These are phyloP conservation scores for Leccinum subrobustum DNA, from an alignment of 1,284 basidiomycete genomes.

Conservation along the genomic window DNA sequence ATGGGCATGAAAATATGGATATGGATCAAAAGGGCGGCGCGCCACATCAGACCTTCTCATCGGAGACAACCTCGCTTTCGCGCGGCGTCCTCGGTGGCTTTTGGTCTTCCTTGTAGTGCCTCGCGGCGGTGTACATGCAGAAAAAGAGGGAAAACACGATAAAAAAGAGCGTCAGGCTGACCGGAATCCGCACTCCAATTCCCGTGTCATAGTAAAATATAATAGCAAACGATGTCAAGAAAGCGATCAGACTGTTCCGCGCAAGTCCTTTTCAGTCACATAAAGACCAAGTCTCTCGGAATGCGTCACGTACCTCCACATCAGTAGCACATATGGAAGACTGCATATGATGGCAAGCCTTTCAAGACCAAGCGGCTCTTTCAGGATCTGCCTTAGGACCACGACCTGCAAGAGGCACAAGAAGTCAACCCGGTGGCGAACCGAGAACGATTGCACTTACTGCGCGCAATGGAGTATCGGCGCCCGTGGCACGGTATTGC, in stretches of 20 bases:
- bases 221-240: constrained; percentile 24
- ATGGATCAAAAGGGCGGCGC: neutral
- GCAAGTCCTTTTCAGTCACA: neutral
- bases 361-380: constrained; percentile 25
- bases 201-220: constrained; percentile 24
- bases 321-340: constrained; percentile 31
- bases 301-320: constrained; percentile 29
- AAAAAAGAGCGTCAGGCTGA: constrained; percentile 21
- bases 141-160: constrained; percentile 22
- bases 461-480: constrained; percentile 33
- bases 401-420: constrained; percentile 17
- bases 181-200: constrained; percentile 26
- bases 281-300: neutral
- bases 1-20: neutral
- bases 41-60: constrained; percentile 4
- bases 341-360: constrained; percentile 31
- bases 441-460: constrained; percentile 7
- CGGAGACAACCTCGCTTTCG: neutral
- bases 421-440: neutral
- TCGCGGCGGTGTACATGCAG: constrained; percentile 24
- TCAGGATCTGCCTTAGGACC: constrained; percentile 28
- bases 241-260: constrained; percentile 23
- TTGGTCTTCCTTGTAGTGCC: constrained; percentile 17
- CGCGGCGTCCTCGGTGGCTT: neutral
- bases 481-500: constrained; percentile 34